phyloP scores from a whole-genome alignment of 805 yeast genomes.

The Kodamaea jinghongensis region DNA sequence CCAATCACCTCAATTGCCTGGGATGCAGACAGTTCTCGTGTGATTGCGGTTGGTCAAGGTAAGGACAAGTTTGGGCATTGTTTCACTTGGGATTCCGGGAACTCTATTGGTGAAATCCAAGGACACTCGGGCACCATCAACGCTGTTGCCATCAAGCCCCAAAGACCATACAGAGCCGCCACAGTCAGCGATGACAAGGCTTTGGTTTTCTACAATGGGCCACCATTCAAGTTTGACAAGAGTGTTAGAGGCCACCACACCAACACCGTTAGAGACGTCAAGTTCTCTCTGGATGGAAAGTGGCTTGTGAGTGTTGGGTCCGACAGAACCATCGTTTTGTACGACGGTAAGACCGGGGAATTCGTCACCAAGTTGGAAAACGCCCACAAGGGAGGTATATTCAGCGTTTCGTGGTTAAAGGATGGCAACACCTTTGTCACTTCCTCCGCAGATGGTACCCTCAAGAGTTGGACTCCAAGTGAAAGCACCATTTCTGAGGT shows the following conservation, averaged over 20 bases:
- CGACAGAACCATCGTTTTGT: slow-evolving; percentile 72
- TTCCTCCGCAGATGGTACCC: slow-evolving; percentile 75
- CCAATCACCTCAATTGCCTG: slow-evolving; percentile 80
- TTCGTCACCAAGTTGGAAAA: slow-evolving; percentile 48
- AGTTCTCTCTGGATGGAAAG: slow-evolving; percentile 79
- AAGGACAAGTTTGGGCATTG: slow-evolving; percentile 89
- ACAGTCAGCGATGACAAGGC: slow-evolving; percentile 90
- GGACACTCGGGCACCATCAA: slow-evolving; percentile 87
- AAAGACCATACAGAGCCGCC: slow-evolving; percentile 89
- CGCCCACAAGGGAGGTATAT: slow-evolving; percentile 79
- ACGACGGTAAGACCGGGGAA: slow-evolving; percentile 88
- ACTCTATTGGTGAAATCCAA: slow-evolving; percentile 92
- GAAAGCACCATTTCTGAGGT: neutral
- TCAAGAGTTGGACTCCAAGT: slow-evolving; percentile 54
- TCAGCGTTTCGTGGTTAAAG: slow-evolving; percentile 67
- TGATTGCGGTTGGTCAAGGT: slow-evolving; percentile 95
- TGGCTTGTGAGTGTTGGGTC: slow-evolving; percentile 78
- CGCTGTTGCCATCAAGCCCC: slow-evolving; percentile 79
- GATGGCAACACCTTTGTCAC: slow-evolving; percentile 63
- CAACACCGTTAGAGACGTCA: slow-evolving; percentile 77
- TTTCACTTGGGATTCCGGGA: slow-evolving; percentile 91
- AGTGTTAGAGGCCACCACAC: slow-evolving; percentile 73
- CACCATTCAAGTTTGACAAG: slow-evolving; percentile 84
- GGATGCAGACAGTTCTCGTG: slow-evolving; percentile 84
- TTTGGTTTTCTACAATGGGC: slow-evolving; percentile 82